Evolutionary conservation across 345 rosid genomes (phyloP).

Genomic region (Citrus reticulata): DNA sequence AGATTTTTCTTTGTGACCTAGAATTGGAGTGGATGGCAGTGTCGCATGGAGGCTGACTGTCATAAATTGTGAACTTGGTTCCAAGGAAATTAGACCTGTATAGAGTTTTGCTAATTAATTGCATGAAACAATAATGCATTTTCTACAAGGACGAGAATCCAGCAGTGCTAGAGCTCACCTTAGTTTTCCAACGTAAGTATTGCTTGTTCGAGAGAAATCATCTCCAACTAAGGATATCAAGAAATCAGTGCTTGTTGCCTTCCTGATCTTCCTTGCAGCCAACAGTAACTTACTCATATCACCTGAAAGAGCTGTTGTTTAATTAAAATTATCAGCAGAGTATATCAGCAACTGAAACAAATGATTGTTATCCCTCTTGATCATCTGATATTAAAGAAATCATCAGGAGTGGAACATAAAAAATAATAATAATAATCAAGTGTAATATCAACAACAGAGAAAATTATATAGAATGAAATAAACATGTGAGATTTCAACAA

Average conservation of each 20-base stretch:
- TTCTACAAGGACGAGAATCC: background rate
- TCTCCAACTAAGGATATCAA: conserved; percentile 57
- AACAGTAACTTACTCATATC: conserved; percentile 70
- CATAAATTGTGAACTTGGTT: conserved; percentile 75
- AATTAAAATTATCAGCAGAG: background rate
- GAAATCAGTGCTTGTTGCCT: conserved; percentile 64
- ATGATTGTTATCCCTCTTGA: background rate
- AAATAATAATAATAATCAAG: background rate
- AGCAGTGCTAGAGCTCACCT: conserved; percentile 37
- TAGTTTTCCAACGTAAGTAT: conserved; percentile 61
- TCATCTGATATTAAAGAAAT: background rate
- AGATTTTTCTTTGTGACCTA: conserved; percentile 29
- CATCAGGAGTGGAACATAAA: background rate
- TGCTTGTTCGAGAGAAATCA: conserved; percentile 67
- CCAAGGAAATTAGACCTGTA: conserved; percentile 92
- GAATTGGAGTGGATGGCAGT: conserved; percentile 26
- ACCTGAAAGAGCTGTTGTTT: conserved; percentile 58
- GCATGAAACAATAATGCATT: background rate
- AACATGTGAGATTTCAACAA: background rate
- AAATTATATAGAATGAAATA: background rate
- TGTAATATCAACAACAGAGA: background rate
- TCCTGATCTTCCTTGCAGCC: conserved; percentile 82
- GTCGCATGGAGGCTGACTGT: conserved; percentile 51
- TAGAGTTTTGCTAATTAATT: conserved; percentile 17
- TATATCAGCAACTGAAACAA: background rate